These are phyloP conservation scores for Globisporangium spiculum DNA, from an alignment of 352 stramenopile genomes.

Conservation along the genomic window DNA sequence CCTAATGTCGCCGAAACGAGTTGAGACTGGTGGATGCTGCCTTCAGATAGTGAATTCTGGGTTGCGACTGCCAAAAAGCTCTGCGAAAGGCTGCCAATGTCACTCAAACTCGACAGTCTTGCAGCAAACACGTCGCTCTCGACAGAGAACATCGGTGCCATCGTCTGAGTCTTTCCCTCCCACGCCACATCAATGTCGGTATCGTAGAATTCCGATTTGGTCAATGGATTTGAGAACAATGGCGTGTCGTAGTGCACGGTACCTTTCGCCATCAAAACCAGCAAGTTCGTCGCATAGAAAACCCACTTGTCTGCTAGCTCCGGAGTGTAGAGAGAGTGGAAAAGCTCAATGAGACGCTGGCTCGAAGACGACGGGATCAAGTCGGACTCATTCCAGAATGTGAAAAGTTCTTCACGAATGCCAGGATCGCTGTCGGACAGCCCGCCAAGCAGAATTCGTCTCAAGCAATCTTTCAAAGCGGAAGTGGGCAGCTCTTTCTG, in stretches of 20 bases:
- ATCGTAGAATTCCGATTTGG: slow-evolving; percentile 43
- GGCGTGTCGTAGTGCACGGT: slow-evolving; percentile 26
- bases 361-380: slow-evolving; percentile 32
- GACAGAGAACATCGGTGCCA: slow-evolving; percentile 76
- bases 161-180: slow-evolving; percentile 62
- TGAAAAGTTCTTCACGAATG: slow-evolving; percentile 35
- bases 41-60: slow-evolving; percentile 14
- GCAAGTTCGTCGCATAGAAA: slow-evolving; percentile 60
- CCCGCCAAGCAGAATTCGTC: slow-evolving; percentile 39
- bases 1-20: slow-evolving; percentile 30
- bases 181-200: slow-evolving; percentile 63
- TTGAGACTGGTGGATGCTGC: slow-evolving; percentile 44
- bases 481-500: slow-evolving; percentile 19
- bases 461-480: slow-evolving; percentile 23
- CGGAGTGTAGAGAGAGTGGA: slow-evolving; percentile 39
- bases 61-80: slow-evolving; percentile 16
- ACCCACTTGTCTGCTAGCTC: slow-evolving; percentile 62
- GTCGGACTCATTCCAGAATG: slow-evolving; percentile 46
- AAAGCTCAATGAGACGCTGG: slow-evolving; percentile 52
- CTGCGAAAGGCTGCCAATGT: slow-evolving; percentile 5
- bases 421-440: slow-evolving; percentile 47
- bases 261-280: slow-evolving; percentile 36
- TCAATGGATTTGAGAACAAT: slow-evolving; percentile 55
- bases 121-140: slow-evolving; percentile 52
- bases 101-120: slow-evolving; percentile 7